Evolutionary conservation across 139 green algal genomes (phyloP).

Genomic region (Closterium sp.): DNA sequence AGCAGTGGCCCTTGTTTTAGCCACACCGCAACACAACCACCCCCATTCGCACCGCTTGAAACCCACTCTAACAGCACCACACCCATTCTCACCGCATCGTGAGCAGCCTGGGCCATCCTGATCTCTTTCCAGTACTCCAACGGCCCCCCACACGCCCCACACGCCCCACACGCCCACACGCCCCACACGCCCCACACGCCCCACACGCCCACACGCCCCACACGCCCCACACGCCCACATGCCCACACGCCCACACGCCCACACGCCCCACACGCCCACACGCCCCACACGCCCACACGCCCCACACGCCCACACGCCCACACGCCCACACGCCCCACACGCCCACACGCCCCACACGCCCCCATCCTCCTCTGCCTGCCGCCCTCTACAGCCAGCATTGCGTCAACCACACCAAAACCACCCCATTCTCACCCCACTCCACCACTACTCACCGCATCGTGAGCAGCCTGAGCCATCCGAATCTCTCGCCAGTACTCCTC

Average conservation of each 20-base stretch:
- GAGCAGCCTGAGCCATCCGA: slow-evolving; percentile 11
- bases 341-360: not conserved
- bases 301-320: not conserved
- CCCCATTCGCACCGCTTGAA: not conserved
- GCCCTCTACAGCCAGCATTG: too few species aligned
- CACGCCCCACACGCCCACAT: too few species aligned
- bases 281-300: too few species aligned
- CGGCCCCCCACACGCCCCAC: too few species aligned
- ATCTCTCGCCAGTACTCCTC: slow-evolving; percentile 45
- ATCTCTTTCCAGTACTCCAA: not conserved
- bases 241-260: too few species aligned
- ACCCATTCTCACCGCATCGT: not conserved
- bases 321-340: not conserved
- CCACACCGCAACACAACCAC: not conserved
- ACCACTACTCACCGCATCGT: slow-evolving; percentile 5
- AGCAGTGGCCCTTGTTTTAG: not conserved
- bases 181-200: not conserved
- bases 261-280: not conserved
- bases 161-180: not conserved
- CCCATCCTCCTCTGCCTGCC: too few species aligned
- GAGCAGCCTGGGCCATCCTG: not conserved
- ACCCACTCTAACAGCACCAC: not conserved
- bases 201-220: not conserved
- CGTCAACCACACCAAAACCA: not conserved
- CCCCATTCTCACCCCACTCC: not conserved